Conservation (phyloP, 129 eudicot species). For the Ambrosia artemisiifolia region DNA sequence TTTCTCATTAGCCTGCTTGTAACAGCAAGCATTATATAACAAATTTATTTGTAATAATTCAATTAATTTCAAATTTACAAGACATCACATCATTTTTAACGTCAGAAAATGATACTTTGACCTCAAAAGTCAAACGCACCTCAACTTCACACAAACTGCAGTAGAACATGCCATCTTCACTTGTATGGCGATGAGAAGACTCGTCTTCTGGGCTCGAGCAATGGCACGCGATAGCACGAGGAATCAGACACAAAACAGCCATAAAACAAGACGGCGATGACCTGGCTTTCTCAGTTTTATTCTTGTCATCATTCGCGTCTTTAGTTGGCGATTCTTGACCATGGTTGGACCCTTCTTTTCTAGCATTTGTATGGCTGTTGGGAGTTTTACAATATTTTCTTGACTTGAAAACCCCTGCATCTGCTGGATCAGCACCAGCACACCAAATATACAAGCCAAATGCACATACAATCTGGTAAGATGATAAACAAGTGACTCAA, state of each 20-base stretch:
- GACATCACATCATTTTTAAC: background rate
- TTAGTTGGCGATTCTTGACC: slow-evolving; percentile 33
- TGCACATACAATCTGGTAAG: slow-evolving; percentile 58
- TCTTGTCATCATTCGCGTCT: slow-evolving; percentile 29
- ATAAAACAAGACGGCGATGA: slow-evolving; percentile 24
- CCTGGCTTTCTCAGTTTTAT: slow-evolving; percentile 32
- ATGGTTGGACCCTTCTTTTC: slow-evolving; percentile 42
- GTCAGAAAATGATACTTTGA: background rate
- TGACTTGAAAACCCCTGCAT: slow-evolving; percentile 86
- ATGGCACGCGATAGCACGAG: slow-evolving; percentile 60
- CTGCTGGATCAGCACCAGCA: slow-evolving; percentile 96
- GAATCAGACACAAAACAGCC: slow-evolving; percentile 43
- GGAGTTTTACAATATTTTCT: slow-evolving; percentile 59
- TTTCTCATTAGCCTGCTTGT: background rate
- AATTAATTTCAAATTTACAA: slow-evolving; percentile 2
- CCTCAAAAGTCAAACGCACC: slow-evolving; percentile 44
- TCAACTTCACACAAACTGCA: slow-evolving; percentile 96
- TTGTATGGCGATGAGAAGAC: slow-evolving; percentile 55
- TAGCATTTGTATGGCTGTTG: slow-evolving; percentile 30
- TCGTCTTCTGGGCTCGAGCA: slow-evolving; percentile 45
- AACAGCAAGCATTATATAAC: background rate
- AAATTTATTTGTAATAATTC: background rate
- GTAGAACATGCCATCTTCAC: slow-evolving; percentile 98
- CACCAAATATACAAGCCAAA: slow-evolving; percentile 92
- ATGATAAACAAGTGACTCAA: slow-evolving; percentile 1